Conservation (phyloP, 2,329 filamentous ascomycete genomes). For the Beauveria caledonica region DNA sequence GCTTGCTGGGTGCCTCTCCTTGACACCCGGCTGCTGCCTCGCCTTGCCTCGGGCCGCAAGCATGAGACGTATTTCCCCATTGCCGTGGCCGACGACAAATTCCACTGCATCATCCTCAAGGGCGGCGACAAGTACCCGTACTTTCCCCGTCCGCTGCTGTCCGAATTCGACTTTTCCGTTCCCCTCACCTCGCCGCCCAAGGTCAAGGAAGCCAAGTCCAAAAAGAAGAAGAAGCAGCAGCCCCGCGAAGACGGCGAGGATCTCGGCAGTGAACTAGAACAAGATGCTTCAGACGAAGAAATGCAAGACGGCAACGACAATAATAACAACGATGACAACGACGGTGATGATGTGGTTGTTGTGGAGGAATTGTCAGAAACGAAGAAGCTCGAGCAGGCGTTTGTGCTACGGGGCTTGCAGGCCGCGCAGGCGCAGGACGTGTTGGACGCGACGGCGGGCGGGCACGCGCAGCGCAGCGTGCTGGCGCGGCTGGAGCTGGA, state of each 20-base stretch:
- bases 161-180: slow-evolving; percentile 86
- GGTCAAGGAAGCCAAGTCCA: slow-evolving; percentile 25
- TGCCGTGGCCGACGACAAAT: slow-evolving; percentile 81
- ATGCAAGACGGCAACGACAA: slow-evolving; percentile 29
- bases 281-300: slow-evolving; percentile 22
- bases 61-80: slow-evolving; percentile 92
- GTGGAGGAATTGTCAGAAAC: slow-evolving; percentile 37
- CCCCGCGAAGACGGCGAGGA: slow-evolving; percentile 22
- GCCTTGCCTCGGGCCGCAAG: slow-evolving; percentile 76
- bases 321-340: slow-evolving; percentile 28
- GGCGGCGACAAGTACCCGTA: slow-evolving; percentile 88
- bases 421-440: slow-evolving; percentile 69
- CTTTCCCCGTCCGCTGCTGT: slow-evolving; percentile 81
- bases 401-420: slow-evolving; percentile 65
- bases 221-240: slow-evolving; percentile 20
- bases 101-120: slow-evolving; percentile 98
- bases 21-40: slow-evolving; percentile 76
- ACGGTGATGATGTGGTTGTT: slow-evolving; percentile 24
- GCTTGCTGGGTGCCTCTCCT: slow-evolving; percentile 88
- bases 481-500: slow-evolving; percentile 70
- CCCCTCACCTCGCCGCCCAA: slow-evolving; percentile 55
- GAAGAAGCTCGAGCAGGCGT: slow-evolving; percentile 68
- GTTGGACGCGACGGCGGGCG: slow-evolving; percentile 53
- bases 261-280: slow-evolving; percentile 19
- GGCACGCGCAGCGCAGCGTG: slow-evolving; percentile 53